Evolutionary conservation across 2,329 filamentous ascomycete species (phyloP).

Genomic region (Aspergillus phoenicis): DNA sequence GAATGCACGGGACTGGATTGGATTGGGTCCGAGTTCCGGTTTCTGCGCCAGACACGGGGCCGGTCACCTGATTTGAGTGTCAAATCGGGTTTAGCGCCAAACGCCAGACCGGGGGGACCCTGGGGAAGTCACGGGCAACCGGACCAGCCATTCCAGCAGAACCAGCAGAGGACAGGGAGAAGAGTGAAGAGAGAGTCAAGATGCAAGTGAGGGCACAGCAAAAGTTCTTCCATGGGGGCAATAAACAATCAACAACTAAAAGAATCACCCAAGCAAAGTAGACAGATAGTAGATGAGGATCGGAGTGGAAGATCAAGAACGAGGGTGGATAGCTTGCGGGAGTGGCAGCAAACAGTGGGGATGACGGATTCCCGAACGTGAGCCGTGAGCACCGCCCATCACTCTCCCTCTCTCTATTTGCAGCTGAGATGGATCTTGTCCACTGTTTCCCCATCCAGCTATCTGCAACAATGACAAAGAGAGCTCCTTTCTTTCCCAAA

Average conservation of each 20-base stretch:
- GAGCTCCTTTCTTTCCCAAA: neutral
- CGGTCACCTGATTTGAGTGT: neutral
- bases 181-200: neutral
- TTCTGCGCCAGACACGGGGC: neutral
- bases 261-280: no score
- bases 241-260: no score
- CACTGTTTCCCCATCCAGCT: neutral
- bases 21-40: neutral
- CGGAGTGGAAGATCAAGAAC: neutral
- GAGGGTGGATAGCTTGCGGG: neutral
- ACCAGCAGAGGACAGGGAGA: neutral
- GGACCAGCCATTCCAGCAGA: neutral
- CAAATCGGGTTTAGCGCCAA: neutral
- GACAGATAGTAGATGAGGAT: neutral
- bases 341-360: neutral
- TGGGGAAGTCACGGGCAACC: conserved; percentile 1
- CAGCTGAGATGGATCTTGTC: neutral
- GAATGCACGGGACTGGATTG: neutral
- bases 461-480: neutral
- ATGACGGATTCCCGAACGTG: conserved; percentile 6
- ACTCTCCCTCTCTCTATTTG: neutral
- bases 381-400: conserved; percentile 1
- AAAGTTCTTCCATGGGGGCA: no score
- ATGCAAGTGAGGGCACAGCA: neutral
- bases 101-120: neutral